Evolutionary conservation across 2,329 filamentous ascomycete species (phyloP).

Genomic region (Cordyceps cicadae): DNA sequence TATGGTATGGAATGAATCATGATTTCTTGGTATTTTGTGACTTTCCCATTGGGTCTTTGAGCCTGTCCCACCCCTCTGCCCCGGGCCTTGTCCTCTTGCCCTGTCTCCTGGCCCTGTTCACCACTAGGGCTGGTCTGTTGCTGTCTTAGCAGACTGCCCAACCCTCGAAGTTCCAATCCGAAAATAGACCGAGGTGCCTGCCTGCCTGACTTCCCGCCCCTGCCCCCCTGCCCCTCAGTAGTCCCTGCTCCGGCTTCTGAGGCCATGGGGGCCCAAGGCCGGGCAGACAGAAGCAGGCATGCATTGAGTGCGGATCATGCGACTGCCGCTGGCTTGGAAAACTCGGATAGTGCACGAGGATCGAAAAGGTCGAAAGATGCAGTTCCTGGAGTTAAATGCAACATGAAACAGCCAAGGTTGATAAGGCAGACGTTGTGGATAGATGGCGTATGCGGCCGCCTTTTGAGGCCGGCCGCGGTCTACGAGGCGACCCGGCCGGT

Average conservation of each 20-base stretch:
- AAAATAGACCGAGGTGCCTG: background rate
- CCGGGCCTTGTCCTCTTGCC: background rate
- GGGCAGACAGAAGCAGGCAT: background rate
- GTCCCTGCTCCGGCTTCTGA: background rate
- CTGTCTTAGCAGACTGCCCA: too few species aligned
- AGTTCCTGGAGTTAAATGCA: too few species aligned
- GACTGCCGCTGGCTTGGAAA: background rate
- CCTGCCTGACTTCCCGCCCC: too few species aligned
- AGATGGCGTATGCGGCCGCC: background rate
- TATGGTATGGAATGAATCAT: too few species aligned
- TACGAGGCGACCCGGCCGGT: background rate
- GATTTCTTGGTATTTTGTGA: background rate
- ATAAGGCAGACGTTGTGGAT: background rate
- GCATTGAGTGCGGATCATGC: background rate
- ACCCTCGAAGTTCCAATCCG: background rate
- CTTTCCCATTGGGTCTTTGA: background rate
- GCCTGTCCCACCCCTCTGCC: background rate
- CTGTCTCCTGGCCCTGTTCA: background rate
- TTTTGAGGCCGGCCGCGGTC: background rate
- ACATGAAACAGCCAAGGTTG: slow-evolving; percentile 5
- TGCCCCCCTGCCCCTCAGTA: too few species aligned
- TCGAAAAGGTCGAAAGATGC: too few species aligned
- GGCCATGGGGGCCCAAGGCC: background rate
- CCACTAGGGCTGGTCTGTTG: background rate
- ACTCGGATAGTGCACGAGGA: background rate